Percentiles rank a stretch among this genome's conserved stretches.
These are phyloP conservation scores for Fistulinella prunicolor DNA, from an alignment of 768 basidiomycete species.

Conservation along the genomic window DNA sequence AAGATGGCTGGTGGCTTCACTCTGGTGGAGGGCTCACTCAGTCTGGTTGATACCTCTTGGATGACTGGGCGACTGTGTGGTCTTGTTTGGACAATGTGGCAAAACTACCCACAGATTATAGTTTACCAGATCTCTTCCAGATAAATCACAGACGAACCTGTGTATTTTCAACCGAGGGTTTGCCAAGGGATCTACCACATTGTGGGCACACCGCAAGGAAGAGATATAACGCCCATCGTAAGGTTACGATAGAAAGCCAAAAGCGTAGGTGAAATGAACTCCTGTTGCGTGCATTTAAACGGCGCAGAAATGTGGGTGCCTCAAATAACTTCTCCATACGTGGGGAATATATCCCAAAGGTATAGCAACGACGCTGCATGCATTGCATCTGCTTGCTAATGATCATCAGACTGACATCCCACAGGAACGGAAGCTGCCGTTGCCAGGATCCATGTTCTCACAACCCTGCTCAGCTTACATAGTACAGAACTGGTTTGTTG, in stretches of 20 bases:
- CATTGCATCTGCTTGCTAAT: neutral
- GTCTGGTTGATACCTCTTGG: conserved; percentile 30
- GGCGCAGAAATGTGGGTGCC: too few species aligned
- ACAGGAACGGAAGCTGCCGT: neutral
- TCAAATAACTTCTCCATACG: too few species aligned
- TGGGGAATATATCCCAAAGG: neutral
- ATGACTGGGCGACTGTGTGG: conserved; percentile 32
- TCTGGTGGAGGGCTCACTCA: conserved; percentile 11
- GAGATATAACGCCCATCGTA: too few species aligned
- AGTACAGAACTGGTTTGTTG: too few species aligned
- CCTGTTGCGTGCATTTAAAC: too few species aligned
- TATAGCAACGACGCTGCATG: neutral
- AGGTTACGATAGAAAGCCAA: too few species aligned
- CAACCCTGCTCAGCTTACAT: neutral
- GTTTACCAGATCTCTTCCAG: too few species aligned
- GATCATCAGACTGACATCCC: neutral
- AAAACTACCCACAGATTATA: too few species aligned
- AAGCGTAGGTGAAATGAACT: too few species aligned
- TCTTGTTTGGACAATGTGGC: conserved; percentile 32
- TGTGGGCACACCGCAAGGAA: too few species aligned
- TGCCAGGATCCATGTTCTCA: neutral
- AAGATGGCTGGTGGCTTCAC: conserved; percentile 17
- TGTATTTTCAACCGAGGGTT: neutral
- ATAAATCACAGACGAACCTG: neutral
- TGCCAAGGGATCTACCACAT: too few species aligned